Percentiles rank a stretch among this genome's conserved stretches.
phyloP scores from a whole-genome alignment of 257 asterid genomes.

The Lycium barbarum region DNA sequence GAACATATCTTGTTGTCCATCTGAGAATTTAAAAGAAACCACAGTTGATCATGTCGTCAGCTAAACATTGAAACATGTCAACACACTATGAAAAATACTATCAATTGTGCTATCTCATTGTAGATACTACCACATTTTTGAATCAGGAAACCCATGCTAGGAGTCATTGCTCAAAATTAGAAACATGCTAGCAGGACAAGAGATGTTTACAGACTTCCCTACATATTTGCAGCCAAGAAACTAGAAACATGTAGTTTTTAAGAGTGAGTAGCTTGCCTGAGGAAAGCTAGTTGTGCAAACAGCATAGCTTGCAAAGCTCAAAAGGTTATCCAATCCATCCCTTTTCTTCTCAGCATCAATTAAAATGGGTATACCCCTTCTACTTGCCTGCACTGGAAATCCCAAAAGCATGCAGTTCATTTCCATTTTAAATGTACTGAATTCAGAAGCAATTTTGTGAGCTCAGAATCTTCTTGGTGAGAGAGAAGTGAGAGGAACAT shows the following conservation, averaged over 20 bases:
- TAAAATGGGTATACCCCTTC: slow-evolving; percentile 84
- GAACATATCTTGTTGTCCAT: not conserved
- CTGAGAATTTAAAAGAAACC: not conserved
- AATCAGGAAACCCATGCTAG: slow-evolving; percentile 22
- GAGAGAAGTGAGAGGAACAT: slow-evolving; percentile 36
- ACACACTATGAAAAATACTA: not conserved
- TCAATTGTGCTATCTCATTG: not conserved
- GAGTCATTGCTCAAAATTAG: slow-evolving; percentile 23
- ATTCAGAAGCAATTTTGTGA: not conserved
- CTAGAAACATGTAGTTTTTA: slow-evolving; percentile 23
- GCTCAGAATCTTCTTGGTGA: slow-evolving; percentile 11
- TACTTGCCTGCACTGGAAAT: slow-evolving; percentile 95
- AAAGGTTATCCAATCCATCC: slow-evolving; percentile 89
- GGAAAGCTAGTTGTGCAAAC: slow-evolving; percentile 91
- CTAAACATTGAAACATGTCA: not conserved
- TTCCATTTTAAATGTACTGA: slow-evolving; percentile 31
- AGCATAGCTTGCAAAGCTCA: slow-evolving; percentile 68
- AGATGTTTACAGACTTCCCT: not conserved
- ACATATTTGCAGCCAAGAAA: slow-evolving; percentile 29
- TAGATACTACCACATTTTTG: not conserved
- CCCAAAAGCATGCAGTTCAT: slow-evolving; percentile 48
- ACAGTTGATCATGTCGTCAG: not conserved
- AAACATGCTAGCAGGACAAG: not conserved
- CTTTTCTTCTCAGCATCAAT: slow-evolving; percentile 88
- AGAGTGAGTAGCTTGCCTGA: slow-evolving; percentile 63